Percentiles rank a stretch among this genome's conserved stretches.
Conservation (phyloP, 2,329 filamentous ascomycete species). For the Incumbomyces delicatus region DNA sequence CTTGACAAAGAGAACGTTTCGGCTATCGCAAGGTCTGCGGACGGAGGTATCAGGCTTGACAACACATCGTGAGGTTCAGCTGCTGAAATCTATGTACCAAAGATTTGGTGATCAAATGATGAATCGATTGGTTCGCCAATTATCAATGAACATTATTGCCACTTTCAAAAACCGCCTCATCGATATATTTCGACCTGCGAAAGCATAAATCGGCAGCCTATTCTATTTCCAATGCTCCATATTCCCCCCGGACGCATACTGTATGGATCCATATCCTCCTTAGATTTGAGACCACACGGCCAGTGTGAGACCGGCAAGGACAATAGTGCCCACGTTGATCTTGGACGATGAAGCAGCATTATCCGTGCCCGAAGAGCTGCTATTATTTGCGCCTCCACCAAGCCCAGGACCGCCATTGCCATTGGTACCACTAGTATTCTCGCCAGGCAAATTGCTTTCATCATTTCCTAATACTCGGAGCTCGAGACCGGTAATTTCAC, state of each 20-base stretch:
- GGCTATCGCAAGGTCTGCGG: too few species aligned
- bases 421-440: constrained; percentile 26
- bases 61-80: too few species aligned
- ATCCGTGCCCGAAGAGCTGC: constrained; percentile 3
- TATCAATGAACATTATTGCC: too few species aligned
- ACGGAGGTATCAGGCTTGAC: too few species aligned
- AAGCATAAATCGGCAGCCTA: neutral
- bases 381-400: constrained; percentile 8
- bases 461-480: constrained; percentile 46
- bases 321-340: constrained; percentile 1
- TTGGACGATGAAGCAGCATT: constrained; percentile 13
- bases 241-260: neutral
- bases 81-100: too few species aligned
- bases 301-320: constrained; percentile 3
- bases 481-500: constrained; percentile 52
- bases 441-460: constrained; percentile 47
- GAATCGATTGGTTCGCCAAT: too few species aligned
- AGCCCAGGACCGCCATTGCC: constrained; percentile 18
- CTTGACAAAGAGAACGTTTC: too few species aligned
- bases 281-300: constrained; percentile 4
- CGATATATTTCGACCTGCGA: constrained; percentile 1
- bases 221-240: neutral
- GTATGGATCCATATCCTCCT: neutral
- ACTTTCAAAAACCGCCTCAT: too few species aligned
- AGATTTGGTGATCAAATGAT: too few species aligned